phyloP scores from a whole-genome alignment of 495 filamentous ascomycete species.

The Bombardia bombarda region DNA sequence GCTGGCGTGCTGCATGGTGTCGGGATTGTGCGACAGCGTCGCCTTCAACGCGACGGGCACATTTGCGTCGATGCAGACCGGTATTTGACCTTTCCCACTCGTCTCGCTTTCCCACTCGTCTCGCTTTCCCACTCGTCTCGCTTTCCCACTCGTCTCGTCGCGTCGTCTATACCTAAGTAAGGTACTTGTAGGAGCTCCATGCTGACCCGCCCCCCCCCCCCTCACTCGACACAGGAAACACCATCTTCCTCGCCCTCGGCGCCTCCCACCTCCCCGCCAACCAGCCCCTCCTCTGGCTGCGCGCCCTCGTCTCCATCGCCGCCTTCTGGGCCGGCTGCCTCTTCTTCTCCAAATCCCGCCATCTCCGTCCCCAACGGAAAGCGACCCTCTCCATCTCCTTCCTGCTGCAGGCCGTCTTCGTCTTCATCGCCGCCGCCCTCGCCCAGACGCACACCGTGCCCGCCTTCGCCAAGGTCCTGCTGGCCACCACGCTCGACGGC shows the following conservation, averaged over 20 bases:
- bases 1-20: slow-evolving; percentile 47
- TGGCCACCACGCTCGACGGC: not conserved
- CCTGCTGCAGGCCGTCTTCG: slow-evolving; percentile 42
- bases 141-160: not conserved
- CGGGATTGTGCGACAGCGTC: slow-evolving; percentile 53
- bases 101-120: not conserved
- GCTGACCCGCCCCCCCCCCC: not conserved
- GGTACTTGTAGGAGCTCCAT: not conserved
- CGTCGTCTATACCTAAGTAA: not conserved
- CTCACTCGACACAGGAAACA: slow-evolving; percentile 41
- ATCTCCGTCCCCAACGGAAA: slow-evolving; percentile 26
- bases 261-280: slow-evolving; percentile 42
- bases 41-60: slow-evolving; percentile 55
- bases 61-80: slow-evolving; percentile 58
- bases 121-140: not conserved
- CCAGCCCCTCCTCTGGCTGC: slow-evolving; percentile 56
- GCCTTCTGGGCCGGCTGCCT: slow-evolving; percentile 51
- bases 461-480: slow-evolving; percentile 4
- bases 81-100: slow-evolving; percentile 11
- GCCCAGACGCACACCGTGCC: slow-evolving; percentile 27
- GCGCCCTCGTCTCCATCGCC: slow-evolving; percentile 50
- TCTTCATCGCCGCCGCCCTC: slow-evolving; percentile 49
- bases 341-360: slow-evolving; percentile 21
- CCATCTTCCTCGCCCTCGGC: slow-evolving; percentile 59
- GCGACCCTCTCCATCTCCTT: slow-evolving; percentile 47